Evolutionary conservation across 208 protist species (phyloP).

Genomic region (Zelonia costaricensis): DNA sequence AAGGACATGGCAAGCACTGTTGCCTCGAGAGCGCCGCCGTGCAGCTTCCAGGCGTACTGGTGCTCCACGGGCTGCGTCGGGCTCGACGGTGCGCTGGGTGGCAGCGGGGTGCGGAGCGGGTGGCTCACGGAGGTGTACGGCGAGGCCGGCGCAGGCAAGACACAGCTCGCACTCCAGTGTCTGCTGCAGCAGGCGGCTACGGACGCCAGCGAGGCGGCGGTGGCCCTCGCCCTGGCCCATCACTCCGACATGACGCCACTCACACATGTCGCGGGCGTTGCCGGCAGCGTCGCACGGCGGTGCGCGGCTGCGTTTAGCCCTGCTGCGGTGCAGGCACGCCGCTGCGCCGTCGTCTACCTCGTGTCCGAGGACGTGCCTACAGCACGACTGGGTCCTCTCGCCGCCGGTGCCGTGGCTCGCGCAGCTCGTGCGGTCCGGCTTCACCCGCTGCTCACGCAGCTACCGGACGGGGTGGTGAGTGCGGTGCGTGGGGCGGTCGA

Average conservation of each 20-base stretch:
- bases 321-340: constrained; percentile 3
- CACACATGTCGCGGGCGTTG: background rate
- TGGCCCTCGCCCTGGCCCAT: constrained; percentile 10
- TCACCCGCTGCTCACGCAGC: constrained; percentile 23
- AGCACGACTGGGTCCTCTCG: constrained; percentile 29
- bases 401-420: constrained; percentile 21
- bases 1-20: background rate
- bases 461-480: constrained; percentile 18
- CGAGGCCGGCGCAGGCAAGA: constrained; percentile 81
- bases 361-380: constrained; percentile 67
- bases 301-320: background rate
- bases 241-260: background rate
- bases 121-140: constrained; percentile 70
- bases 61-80: constrained; percentile 40
- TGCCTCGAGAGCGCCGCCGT: too few species aligned
- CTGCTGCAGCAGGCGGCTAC: constrained; percentile 49
- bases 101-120: constrained; percentile 51
- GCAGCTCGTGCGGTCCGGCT: constrained; percentile 10
- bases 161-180: constrained; percentile 68
- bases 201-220: constrained; percentile 17
- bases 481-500: constrained; percentile 24
- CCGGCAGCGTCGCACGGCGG: too few species aligned
- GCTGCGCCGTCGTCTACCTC: constrained; percentile 46
- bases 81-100: constrained; percentile 37
- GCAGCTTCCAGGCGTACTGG: too few species aligned